Conservation (phyloP, 1,139 yeast genomes). For the Candida frijolesensis region DNA sequence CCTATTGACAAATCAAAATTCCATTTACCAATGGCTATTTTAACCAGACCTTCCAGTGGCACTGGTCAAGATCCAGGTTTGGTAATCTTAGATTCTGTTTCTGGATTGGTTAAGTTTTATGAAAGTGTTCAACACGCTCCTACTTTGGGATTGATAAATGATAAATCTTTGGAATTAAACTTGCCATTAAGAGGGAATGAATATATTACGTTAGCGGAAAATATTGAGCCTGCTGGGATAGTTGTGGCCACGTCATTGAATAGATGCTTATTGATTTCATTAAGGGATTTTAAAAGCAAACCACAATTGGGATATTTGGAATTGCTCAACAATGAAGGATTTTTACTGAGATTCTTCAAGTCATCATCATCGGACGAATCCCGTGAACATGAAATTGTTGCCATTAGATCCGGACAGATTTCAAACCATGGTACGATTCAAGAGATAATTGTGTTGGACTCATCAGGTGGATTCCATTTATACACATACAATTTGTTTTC, state of each 20-base stretch:
- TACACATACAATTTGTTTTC: conserved; percentile 37
- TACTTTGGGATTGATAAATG: conserved; percentile 61
- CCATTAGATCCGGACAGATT: conserved; percentile 60
- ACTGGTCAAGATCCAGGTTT: conserved; percentile 66
- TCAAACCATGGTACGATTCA: conserved; percentile 52
- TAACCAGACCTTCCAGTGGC: conserved; percentile 69
- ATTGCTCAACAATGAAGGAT: conserved; percentile 27
- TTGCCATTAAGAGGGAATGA: conserved; percentile 51
- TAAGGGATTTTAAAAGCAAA: conserved; percentile 72
- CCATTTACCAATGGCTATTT: conserved; percentile 54
- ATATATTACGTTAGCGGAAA: conserved; percentile 56
- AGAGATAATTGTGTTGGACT: conserved; percentile 47
- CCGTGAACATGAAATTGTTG: conserved; percentile 51
- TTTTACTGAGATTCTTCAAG: conserved; percentile 29
- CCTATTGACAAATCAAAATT: conserved; percentile 26
- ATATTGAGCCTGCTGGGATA: conserved; percentile 76
- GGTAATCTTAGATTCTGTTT: conserved; percentile 54
- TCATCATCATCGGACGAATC: background rate
- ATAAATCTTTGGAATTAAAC: conserved; percentile 41
- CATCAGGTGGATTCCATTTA: conserved; percentile 41
- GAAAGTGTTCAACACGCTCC: conserved; percentile 71
- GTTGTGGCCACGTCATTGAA: conserved; percentile 73
- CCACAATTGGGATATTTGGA: conserved; percentile 47
- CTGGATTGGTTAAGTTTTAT: conserved; percentile 63
- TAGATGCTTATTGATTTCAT: conserved; percentile 60